These are phyloP conservation scores for Mucor velutinosus DNA, from an alignment of 371 early-diverging fungal species.

Conservation along the genomic window DNA sequence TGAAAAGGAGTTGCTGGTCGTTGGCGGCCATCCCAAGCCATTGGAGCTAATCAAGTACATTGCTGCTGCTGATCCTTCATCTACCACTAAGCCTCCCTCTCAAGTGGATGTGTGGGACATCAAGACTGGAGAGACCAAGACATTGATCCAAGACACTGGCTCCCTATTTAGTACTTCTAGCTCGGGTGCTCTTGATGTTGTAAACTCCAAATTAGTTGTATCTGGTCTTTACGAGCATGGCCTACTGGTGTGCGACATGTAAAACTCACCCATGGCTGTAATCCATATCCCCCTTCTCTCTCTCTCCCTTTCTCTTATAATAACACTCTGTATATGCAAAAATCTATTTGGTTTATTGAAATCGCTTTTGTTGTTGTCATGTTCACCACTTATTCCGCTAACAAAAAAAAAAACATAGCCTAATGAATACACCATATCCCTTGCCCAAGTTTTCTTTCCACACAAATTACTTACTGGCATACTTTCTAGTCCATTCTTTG, in stretches of 20 bases:
- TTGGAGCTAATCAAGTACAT: conserved; percentile 22
- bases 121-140: conserved; percentile 16
- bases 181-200: conserved; percentile 28
- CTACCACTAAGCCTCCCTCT: conserved; percentile 24
- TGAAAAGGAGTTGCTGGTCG: conserved; percentile 20
- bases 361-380: neutral
- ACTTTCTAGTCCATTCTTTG: conserved; percentile 93
- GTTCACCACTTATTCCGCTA: conserved; percentile 11
- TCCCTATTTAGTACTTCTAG: conserved; percentile 32
- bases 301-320: neutral
- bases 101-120: conserved; percentile 34
- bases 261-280: neutral
- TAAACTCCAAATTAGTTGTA: conserved; percentile 25
- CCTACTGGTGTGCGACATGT: conserved; percentile 28
- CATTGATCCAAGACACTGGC: conserved; percentile 37
- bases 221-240: conserved; percentile 39
- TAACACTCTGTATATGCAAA: conserved; percentile 4
- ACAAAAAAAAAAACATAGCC: neutral
- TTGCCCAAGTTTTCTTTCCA: too few relatives aligned
- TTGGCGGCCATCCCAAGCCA: conserved; percentile 40
- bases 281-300: neutral
- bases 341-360: conserved; percentile 20
- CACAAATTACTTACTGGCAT: conserved; percentile 58
- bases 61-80: neutral
- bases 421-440: neutral